Conservation (phyloP, 2,329 filamentous ascomycete species). For the Xylariomycetidae sp. region DNA sequence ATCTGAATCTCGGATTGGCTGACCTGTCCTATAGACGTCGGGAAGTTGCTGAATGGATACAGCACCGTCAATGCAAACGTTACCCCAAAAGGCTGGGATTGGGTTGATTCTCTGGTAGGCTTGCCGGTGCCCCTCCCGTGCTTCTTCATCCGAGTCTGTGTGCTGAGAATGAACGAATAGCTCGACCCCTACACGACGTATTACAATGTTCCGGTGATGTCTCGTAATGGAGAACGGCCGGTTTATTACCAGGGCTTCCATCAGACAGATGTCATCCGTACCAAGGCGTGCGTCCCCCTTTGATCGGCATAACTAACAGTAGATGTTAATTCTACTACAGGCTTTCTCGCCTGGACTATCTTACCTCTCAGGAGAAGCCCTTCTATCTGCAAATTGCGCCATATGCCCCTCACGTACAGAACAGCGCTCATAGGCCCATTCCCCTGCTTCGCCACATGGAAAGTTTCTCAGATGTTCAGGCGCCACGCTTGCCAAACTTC, state of each 20-base stretch:
- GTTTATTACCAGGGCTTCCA: slow-evolving; percentile 7
- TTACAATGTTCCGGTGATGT: slow-evolving; percentile 6
- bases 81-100: slow-evolving; percentile 6
- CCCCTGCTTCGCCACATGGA: not conserved
- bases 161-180: not conserved
- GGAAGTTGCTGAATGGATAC: slow-evolving; percentile 11
- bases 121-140: not conserved
- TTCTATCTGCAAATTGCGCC: slow-evolving; percentile 9
- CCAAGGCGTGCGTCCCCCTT: slow-evolving; percentile 7
- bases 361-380: slow-evolving; percentile 1
- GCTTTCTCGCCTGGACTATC: slow-evolving; percentile 3
- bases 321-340: not conserved
- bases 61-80: slow-evolving; percentile 4
- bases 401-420: slow-evolving; percentile 2
- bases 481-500: slow-evolving; percentile 1
- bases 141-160: not conserved
- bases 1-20: not conserved
- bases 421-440: not conserved
- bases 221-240: slow-evolving; percentile 6
- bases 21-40: slow-evolving; percentile 7
- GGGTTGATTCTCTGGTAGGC: slow-evolving; percentile 4
- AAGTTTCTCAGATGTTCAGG: not conserved
- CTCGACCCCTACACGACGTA: slow-evolving; percentile 6
- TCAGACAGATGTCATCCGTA: slow-evolving; percentile 6
- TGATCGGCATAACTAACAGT: no score